These are phyloP conservation scores for Populus hybrid DNA, from an alignment of 441 rosid genomes.

Conservation along the genomic window DNA sequence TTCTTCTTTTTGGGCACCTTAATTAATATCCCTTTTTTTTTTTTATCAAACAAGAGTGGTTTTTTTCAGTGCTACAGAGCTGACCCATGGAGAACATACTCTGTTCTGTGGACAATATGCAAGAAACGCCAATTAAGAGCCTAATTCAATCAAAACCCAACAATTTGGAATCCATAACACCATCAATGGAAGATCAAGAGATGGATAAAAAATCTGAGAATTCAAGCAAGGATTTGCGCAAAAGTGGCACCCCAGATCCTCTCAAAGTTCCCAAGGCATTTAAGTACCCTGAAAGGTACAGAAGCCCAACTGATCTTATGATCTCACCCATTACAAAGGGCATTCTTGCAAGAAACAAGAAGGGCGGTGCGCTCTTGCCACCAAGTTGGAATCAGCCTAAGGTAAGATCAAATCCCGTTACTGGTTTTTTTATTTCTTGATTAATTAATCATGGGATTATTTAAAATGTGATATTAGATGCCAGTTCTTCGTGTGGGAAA, in stretches of 20 bases:
- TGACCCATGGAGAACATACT: too few species aligned
- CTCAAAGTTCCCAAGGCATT: constrained; percentile 70
- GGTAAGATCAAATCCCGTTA: constrained; percentile 19
- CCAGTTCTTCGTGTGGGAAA: not conserved
- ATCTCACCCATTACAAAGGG: constrained; percentile 78
- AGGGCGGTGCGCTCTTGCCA: constrained; percentile 51
- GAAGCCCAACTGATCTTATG: constrained; percentile 90
- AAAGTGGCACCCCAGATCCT: constrained; percentile 59
- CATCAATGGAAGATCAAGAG: too few species aligned
- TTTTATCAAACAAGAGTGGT: too few species aligned
- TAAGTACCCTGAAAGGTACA: constrained; percentile 77
- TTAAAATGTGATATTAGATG: not conserved
- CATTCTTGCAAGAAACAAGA: constrained; percentile 72
- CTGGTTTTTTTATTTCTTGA: too few species aligned
- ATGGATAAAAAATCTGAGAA: too few species aligned
- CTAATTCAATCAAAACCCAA: too few species aligned
- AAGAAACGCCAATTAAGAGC: too few species aligned
- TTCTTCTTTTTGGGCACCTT: too few species aligned
- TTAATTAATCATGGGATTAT: not conserved
- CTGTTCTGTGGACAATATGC: too few species aligned
- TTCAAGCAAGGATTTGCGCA: constrained; percentile 36
- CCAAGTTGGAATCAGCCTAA: constrained; percentile 50
- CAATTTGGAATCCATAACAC: too few species aligned
- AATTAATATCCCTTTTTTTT: too few species aligned
- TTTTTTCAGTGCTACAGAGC: too few species aligned